Evolutionary conservation across 108 stramenopile genomes (phyloP).

Genomic region (Cylindrotheca fusiformis): DNA sequence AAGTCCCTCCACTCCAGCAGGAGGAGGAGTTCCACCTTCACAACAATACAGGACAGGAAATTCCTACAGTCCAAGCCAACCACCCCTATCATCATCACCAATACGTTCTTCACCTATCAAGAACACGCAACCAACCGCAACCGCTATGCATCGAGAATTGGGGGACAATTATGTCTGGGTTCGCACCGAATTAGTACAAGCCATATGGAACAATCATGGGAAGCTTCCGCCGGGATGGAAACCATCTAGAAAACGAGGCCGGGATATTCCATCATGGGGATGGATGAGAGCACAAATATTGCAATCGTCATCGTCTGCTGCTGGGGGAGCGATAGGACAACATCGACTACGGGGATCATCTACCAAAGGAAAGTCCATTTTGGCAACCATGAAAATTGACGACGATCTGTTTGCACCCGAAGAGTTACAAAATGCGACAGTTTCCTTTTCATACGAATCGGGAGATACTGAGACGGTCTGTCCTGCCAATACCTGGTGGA

Average conservation of each 20-base stretch:
- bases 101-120: not conserved
- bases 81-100: not conserved
- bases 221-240: conserved; percentile 38
- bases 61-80: too few relatives aligned
- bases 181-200: conserved; percentile 41
- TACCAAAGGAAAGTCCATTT: conserved; percentile 12
- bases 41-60: too few relatives aligned
- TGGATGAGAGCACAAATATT: conserved; percentile 38
- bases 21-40: too few relatives aligned
- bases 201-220: conserved; percentile 37
- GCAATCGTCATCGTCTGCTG: conserved; percentile 16
- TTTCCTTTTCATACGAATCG: conserved; percentile 39
- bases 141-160: too few relatives aligned
- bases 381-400: conserved; percentile 33
- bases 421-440: conserved; percentile 29
- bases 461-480: conserved; percentile 28
- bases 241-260: conserved; percentile 32
- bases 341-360: not conserved
- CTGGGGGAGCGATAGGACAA: not conserved
- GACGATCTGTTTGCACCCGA: conserved; percentile 35
- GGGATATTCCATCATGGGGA: conserved; percentile 30
- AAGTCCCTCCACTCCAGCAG: too few relatives aligned
- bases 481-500: conserved; percentile 58
- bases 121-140: conserved; percentile 4
- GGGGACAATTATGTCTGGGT: conserved; percentile 45